Conservation (phyloP, 176 grass and related monocot genomes). For the Triticum timopheevii region DNA sequence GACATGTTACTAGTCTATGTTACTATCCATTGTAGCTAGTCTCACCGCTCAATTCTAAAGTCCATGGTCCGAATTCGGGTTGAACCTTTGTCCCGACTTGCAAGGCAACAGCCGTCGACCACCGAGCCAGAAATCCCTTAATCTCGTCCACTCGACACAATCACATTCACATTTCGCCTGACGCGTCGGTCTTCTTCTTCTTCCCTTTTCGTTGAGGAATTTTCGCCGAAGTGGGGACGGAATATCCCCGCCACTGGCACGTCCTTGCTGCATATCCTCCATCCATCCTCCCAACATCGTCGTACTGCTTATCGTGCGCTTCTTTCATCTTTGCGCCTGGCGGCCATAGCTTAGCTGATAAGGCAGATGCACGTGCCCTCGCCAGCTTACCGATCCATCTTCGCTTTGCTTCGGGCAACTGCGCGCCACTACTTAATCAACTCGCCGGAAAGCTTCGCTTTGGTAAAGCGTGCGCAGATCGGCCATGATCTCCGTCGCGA, state of each 20-base stretch:
- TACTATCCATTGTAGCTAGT: no score
- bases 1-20: no score
- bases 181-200: neutral
- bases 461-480: neutral
- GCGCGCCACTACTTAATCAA: neutral
- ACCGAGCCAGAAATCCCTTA: neutral
- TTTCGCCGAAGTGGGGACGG: neutral
- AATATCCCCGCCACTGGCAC: neutral
- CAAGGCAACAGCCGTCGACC: neutral
- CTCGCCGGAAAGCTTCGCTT: conserved; percentile 1
- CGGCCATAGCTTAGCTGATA: conserved; percentile 19
- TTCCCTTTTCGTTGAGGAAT: neutral
- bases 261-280: neutral
- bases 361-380: conserved; percentile 18
- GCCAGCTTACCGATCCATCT: neutral
- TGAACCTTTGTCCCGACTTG: neutral
- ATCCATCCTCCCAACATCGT: neutral
- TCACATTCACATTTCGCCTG: neutral
- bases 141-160: neutral
- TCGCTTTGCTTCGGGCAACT: neutral
- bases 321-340: neutral
- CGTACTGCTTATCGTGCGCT: neutral
- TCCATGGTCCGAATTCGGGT: neutral
- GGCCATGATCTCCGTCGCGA: neutral
- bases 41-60: neutral